phyloP scores from a whole-genome alignment of 345 rosid genomes.

The Eucalyptus viminalis region DNA sequence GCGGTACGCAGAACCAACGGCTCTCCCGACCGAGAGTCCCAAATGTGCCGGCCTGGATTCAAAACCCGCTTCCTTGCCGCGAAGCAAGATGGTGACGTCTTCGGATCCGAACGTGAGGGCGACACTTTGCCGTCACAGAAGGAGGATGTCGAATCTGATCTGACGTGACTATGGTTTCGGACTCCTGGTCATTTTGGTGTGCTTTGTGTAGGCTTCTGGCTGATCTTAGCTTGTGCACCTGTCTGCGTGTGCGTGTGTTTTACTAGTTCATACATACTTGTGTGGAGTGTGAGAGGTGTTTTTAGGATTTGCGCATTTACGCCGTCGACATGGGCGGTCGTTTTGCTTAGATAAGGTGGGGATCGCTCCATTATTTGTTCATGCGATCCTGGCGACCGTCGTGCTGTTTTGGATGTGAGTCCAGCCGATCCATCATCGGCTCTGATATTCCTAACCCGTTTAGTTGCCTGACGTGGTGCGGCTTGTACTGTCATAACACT shows the following conservation, averaged over 20 bases:
- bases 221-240: not conserved
- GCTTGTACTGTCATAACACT: not conserved
- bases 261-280: not conserved
- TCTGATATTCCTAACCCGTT: not conserved
- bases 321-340: not conserved
- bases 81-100: constrained; percentile 50
- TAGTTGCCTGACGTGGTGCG: not conserved
- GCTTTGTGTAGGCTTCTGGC: not conserved
- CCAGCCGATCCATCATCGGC: not conserved
- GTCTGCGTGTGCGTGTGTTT: not conserved
- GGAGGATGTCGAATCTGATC: constrained; percentile 62
- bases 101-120: constrained; percentile 61
- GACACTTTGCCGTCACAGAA: constrained; percentile 39
- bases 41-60: constrained; percentile 11
- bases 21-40: constrained; percentile 15
- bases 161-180: not conserved
- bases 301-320: not conserved
- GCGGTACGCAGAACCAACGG: constrained; percentile 16
- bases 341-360: not conserved
- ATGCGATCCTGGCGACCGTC: not conserved
- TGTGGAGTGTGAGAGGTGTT: not conserved
- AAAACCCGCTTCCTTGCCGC: constrained; percentile 19
- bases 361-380: not conserved
- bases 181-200: not conserved
- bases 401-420: not conserved